A percentile compares a stretch with the other conserved stretches of the same genome.
Evolutionary conservation across 768 basidiomycete species (phyloP).

Genomic region (Neoboletus magnificus): DNA sequence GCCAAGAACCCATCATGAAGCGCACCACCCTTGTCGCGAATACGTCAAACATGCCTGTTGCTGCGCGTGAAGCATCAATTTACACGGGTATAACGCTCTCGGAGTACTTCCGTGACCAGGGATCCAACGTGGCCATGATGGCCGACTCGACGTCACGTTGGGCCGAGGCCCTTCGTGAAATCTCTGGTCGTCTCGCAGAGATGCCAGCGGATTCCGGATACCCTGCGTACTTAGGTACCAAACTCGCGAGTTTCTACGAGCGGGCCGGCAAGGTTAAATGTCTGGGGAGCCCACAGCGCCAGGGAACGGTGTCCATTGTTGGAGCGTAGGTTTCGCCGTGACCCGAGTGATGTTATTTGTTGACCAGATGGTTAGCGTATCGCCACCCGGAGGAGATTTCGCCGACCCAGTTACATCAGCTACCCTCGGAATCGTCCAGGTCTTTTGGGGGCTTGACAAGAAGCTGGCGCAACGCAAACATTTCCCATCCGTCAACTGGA

Average conservation of each 20-base stretch:
- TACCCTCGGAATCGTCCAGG: constrained; percentile 97
- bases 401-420: constrained; percentile 98
- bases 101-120: constrained; percentile 99
- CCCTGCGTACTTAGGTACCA: constrained; percentile 94
- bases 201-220: constrained; percentile 99
- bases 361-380: constrained; percentile 58
- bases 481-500: constrained; percentile 99
- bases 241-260: constrained; percentile 97
- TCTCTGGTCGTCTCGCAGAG: constrained; percentile 97
- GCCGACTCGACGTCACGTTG: constrained; percentile 98
- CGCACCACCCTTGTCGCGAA: constrained; percentile 98
- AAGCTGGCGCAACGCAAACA: constrained; percentile 98
- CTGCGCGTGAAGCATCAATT: constrained; percentile 98
- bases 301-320: constrained; percentile 96
- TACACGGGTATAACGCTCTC: constrained; percentile 99
- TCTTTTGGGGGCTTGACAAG: constrained; percentile 99
- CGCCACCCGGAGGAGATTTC: constrained; percentile 98
- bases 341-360: constrained; percentile 1
- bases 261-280: constrained; percentile 95
- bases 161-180: constrained; percentile 99
- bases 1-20: constrained; percentile 99
- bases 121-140: constrained; percentile 98
- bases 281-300: constrained; percentile 80
- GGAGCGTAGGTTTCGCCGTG: constrained; percentile 74
- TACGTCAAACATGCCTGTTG: constrained; percentile 99